Base-by-base conservation (phyloP, 2,329 filamentous ascomycete genomes). In the Coniochaeta sp. region DNA sequence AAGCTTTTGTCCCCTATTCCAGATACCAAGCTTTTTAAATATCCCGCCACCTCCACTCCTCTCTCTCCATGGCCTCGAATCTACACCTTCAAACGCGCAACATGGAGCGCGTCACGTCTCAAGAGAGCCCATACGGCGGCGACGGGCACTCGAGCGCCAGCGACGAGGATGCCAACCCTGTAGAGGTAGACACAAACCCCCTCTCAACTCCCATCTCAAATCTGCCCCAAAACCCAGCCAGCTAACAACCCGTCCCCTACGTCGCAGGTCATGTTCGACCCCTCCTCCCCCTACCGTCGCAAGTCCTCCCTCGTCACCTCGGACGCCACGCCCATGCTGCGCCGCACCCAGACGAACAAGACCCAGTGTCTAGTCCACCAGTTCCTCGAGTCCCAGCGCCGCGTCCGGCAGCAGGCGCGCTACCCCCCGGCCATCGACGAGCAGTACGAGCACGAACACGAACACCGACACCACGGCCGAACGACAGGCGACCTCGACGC, bases 281-380 rank as follows among this genome's bases (percentile, higher is more conserved):
- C 81, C 1, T 73, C 79, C 43, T 87, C 82, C 64, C 78, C 80
- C 0, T 85, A 87, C 66, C 82, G 86, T 24, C 81, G 86, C 61
- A 89, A 89, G 74, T 87, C 84, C 67, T 89, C 86, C 14, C 77
- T 89, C 57, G 82, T 87, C 14, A 66, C 73, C 17, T 57, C 54
- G 2, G 34, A 57, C 16, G 34, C 54, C n/a, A 63, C 68, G 8
- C 76, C 77, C 6, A 64, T 74, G 58, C 66, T 76, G 11, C 69
- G 68, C 7, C 67, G 70, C 47, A 4, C 6, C 34, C 54, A 57
- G 31, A 34, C 31, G n/a, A 57, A 34, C 28, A 78, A 79, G 65
- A 81, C 81, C 14, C 82, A 86, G 67, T 89, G 86, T 65, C 78
- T 88, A 40, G 86, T 89, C 34, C 86, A 89, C 68, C 82, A 87